Conservation (phyloP, 495 filamentous ascomycete genomes). For the Elasticomyces elasticus region DNA sequence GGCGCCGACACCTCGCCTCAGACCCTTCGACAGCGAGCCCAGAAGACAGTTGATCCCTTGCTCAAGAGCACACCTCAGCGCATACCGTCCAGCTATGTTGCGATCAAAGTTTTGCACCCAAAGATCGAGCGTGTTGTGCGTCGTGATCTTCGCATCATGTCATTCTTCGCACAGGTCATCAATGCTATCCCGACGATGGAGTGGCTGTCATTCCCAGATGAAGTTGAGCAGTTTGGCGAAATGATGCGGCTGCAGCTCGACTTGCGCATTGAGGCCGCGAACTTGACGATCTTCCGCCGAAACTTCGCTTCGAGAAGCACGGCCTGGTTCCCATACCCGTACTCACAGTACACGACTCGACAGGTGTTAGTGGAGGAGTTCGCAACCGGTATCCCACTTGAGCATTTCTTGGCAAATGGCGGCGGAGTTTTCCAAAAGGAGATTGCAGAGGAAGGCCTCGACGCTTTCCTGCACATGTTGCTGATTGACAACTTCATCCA, state of each 20-base stretch:
- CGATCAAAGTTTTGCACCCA: conserved; percentile 93
- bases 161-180: conserved; percentile 75
- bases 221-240: conserved; percentile 85
- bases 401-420: conserved; percentile 80
- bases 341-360: conserved; percentile 78
- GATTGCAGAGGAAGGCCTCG: conserved; percentile 89
- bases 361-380: conserved; percentile 94
- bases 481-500: conserved; percentile 97
- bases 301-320: conserved; percentile 85
- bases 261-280: conserved; percentile 86
- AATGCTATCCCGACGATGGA: conserved; percentile 91
- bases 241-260: conserved; percentile 99
- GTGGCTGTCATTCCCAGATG: conserved; percentile 93
- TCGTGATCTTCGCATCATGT: conserved; percentile 87
- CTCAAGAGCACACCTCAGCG: conserved; percentile 76
- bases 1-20: conserved; percentile 39
- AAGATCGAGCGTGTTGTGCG: conserved; percentile 79
- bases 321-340: conserved; percentile 93
- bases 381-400: conserved; percentile 83
- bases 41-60: conserved; percentile 72
- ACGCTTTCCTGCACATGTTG: conserved; percentile 97
- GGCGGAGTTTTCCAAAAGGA: conserved; percentile 89
- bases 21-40: conserved; percentile 56
- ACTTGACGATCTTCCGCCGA: conserved; percentile 76
- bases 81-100: conserved; percentile 86